Base-by-base conservation (phyloP, 108 stramenopile species). In the Pseudonitzschia multistriata region DNA sequence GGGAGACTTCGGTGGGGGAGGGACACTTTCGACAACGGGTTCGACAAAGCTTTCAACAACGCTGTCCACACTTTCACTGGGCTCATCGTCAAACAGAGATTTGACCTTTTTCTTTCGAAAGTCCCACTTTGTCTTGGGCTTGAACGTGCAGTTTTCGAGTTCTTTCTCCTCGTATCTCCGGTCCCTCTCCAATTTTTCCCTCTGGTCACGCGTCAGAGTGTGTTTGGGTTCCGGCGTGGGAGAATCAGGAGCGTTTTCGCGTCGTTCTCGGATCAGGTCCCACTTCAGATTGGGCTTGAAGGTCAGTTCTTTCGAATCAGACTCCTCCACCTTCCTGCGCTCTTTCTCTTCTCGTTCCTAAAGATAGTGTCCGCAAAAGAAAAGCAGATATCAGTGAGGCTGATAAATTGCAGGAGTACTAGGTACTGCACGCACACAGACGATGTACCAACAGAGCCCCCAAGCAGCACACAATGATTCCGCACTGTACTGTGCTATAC, bases 231-330 rank as follows among this genome's bases (percentile, higher is more conserved):
- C 36, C 33, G 33, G 15, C n/a, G 3, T 15, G 24, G 35, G 34
- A 37, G 61, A 62, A 14, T 62, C 24, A 29, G 61, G 14, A 3
- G 13, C n/a, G 5, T 0, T 24, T 45, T 63, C 29, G 22, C 75
- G 34, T 48, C 75, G 50, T 49, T 70, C 75, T n/a, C 42, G 31
- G 30, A 62, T 27, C 47, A 76, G 40, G 48, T 76, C 56, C 75
- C 75, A 76, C 8, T 70, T 55, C 24, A 54, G 19, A 19, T 57
- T 70, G 19, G 75, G 75, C 47, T 55, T 40, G 42, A 76, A 76
- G 14, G 75, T 66, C 21, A 39, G 57, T 11, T 57, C 29, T 47
- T 40, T 22, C 14, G 40, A 13, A 11, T 68, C 47, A 19, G 34
- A 52, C 35, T 67, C 66, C 8, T 67, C 73, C n/a, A n/a, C n/a